These are phyloP conservation scores for Cucurbita pepo DNA, from an alignment of 306 rosid species.

Conservation along the genomic window DNA sequence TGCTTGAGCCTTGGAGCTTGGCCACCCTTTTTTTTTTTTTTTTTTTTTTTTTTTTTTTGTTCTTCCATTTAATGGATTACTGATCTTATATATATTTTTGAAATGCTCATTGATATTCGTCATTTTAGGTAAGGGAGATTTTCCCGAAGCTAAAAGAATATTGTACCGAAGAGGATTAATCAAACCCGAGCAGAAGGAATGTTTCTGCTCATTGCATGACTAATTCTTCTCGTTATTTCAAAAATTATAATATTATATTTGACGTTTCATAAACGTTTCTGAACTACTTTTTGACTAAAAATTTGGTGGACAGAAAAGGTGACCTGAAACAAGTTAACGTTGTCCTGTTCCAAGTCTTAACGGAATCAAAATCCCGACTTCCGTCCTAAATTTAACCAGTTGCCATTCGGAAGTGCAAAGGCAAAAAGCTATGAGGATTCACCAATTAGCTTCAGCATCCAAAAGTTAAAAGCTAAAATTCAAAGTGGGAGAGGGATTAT, in stretches of 20 bases:
- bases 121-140: not conserved
- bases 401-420: not conserved
- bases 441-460: not conserved
- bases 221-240: not conserved
- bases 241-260: no score
- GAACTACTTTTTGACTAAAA: no score
- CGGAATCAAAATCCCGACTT: no score
- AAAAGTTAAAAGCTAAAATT: not conserved
- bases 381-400: no score
- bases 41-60: not conserved
- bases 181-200: constrained; percentile 4
- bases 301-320: no score
- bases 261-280: no score
- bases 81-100: not conserved
- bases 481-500: not conserved
- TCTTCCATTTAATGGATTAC: not conserved
- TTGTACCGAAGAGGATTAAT: not conserved
- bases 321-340: no score
- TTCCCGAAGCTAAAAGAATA: not conserved
- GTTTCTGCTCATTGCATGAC: constrained; percentile 8
- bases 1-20: constrained; percentile 15
- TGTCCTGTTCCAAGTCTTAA: no score
- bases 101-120: constrained; percentile 2
- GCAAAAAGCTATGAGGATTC: not conserved
- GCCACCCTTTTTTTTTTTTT: not conserved